Conservation (phyloP, 306 rosid species). For the Quercus robur region DNA sequence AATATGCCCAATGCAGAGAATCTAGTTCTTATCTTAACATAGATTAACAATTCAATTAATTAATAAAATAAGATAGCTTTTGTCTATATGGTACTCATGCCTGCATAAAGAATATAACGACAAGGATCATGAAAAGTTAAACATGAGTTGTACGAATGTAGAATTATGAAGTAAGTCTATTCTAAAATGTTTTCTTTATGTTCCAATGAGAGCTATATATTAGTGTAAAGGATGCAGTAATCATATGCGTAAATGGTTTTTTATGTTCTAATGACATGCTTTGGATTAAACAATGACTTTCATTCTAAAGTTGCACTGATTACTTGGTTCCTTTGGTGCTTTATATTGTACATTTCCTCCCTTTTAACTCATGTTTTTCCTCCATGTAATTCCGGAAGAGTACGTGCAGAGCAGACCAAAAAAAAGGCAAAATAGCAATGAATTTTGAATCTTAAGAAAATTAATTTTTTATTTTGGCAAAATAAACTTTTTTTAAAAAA, state of each 20-base stretch:
- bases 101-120: constrained; percentile 23
- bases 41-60: constrained; percentile 21
- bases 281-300: constrained; percentile 17
- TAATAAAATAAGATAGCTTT: background rate
- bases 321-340: constrained; percentile 26
- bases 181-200: background rate
- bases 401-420: background rate
- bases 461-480: background rate
- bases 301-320: constrained; percentile 5
- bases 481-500: no score
- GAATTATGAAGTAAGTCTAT: background rate
- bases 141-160: background rate
- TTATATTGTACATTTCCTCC: constrained; percentile 10
- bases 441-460: background rate
- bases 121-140: constrained; percentile 30
- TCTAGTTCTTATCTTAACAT: constrained; percentile 34
- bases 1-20: constrained; percentile 35
- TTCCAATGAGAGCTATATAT: constrained; percentile 9
- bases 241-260: constrained; percentile 26
- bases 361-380: background rate
- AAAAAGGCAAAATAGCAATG: background rate
- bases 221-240: constrained; percentile 25
- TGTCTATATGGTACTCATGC: constrained; percentile 15
- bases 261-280: constrained; percentile 12
- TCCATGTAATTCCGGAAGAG: constrained; percentile 18